These are phyloP conservation scores for Annulohypoxylon nitens DNA, from an alignment of 495 filamentous ascomycete genomes.

Conservation along the genomic window DNA sequence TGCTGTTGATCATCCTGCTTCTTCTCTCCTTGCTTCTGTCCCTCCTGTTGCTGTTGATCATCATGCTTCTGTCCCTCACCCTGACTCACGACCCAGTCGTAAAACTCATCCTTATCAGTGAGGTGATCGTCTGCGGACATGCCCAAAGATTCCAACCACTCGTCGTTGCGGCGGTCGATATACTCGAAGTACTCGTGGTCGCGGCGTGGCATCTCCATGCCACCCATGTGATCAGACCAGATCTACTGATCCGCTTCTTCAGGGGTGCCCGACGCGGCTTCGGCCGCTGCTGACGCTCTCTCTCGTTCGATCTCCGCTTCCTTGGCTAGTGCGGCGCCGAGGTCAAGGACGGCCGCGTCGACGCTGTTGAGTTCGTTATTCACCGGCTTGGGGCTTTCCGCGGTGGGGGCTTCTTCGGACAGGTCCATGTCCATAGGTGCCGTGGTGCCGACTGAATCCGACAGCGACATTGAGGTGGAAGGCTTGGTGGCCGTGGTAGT, in stretches of 20 bases:
- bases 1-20: too few relatives aligned
- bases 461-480: constrained; percentile 15
- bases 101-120: too few relatives aligned
- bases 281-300: constrained; percentile 36
- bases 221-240: constrained; percentile 2
- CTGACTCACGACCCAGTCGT: too few relatives aligned
- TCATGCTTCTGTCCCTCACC: too few relatives aligned
- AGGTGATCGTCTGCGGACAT: too few relatives aligned
- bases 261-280: too few relatives aligned
- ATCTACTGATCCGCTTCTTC: not conserved
- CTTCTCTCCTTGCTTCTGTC: too few relatives aligned
- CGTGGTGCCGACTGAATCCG: constrained; percentile 5
- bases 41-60: too few relatives aligned
- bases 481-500: constrained; percentile 20
- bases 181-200: too few relatives aligned
- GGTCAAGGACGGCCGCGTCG: constrained; percentile 45
- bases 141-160: not conserved
- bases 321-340: constrained; percentile 44
- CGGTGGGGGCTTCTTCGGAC: not conserved
- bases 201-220: too few relatives aligned
- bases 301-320: constrained; percentile 43
- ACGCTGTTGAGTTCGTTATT: constrained; percentile 44
- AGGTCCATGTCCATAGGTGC: constrained; percentile 1
- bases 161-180: not conserved
- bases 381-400: constrained; percentile 29